These are phyloP conservation scores for Penicillium goetzii DNA, from an alignment of 495 filamentous ascomycete species.

Conservation along the genomic window DNA sequence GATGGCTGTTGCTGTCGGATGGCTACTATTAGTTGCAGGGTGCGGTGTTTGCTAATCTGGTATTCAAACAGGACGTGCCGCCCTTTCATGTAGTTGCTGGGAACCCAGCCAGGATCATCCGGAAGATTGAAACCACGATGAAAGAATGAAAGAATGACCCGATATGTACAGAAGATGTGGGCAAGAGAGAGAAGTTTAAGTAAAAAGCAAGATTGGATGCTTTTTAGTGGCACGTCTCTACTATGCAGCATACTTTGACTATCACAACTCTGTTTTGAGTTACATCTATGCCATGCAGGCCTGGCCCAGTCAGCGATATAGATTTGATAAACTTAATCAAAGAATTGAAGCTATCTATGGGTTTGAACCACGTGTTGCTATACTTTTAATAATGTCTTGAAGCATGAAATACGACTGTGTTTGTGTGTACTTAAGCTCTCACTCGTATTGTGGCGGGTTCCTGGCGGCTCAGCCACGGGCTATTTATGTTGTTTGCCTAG, in stretches of 20 bases:
- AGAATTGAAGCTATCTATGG: background rate
- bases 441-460: background rate
- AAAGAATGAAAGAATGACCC: background rate
- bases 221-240: background rate
- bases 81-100: slow-evolving; percentile 65
- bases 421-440: background rate
- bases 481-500: slow-evolving; percentile 10
- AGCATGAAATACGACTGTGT: background rate
- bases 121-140: slow-evolving; percentile 53
- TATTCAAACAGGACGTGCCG: slow-evolving; percentile 57
- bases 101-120: slow-evolving; percentile 67
- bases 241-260: background rate
- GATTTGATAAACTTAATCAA: background rate
- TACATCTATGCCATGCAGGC: slow-evolving; percentile 24
- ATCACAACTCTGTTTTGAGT: slow-evolving; percentile 7
- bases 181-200: background rate
- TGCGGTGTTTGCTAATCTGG: slow-evolving; percentile 12
- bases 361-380: background rate
- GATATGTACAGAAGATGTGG: background rate
- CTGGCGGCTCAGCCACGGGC: background rate
- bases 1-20: background rate
- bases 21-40: background rate
- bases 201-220: background rate
- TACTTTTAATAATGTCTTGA: background rate
- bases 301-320: slow-evolving; percentile 18